Percentiles rank a stretch among this genome's conserved stretches.
Evolutionary conservation across 139 green algal genomes (phyloP).

Genomic region (Zygnema cylindricum): DNA sequence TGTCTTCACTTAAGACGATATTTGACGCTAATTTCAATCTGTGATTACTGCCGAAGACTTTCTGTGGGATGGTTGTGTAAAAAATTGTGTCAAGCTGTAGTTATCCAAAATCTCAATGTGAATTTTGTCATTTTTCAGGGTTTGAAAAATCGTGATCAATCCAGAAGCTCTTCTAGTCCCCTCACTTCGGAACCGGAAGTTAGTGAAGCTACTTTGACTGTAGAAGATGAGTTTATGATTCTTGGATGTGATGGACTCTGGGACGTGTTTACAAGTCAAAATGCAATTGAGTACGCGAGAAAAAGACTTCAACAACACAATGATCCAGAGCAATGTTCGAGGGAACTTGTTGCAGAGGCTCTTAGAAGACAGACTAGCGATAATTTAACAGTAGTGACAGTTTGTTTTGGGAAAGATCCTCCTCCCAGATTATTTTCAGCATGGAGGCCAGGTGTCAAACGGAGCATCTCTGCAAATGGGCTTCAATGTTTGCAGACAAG

Average conservation of each 20-base stretch:
- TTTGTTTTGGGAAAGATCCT: conserved; percentile 62
- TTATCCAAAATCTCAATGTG: no score
- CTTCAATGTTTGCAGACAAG: conserved; percentile 17
- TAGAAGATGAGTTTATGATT: conserved; percentile 71
- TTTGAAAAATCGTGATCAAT: conserved; percentile 4
- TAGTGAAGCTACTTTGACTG: conserved; percentile 35
- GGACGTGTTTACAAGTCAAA: conserved; percentile 68
- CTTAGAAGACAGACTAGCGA: conserved; percentile 61
- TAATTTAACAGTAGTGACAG: conserved; percentile 66
- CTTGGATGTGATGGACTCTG: conserved; percentile 70
- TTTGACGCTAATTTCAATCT: no score
- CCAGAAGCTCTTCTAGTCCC: not conserved
- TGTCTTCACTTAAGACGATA: no score
- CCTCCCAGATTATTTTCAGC: conserved; percentile 29
- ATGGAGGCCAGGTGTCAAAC: not conserved
- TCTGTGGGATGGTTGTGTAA: no score
- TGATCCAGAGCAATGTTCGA: conserved; percentile 57
- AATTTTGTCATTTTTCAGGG: no score
- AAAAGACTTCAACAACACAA: conserved; percentile 64
- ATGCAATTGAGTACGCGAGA: conserved; percentile 65
- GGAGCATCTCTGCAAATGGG: conserved; percentile 40
- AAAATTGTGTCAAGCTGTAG: no score
- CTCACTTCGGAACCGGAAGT: conserved; percentile 53
- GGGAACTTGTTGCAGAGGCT: conserved; percentile 66
- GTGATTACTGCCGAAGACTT: no score